These are phyloP conservation scores for Sugiyamaella qingdaonensis DNA, from an alignment of 805 yeast species.

Conservation along the genomic window DNA sequence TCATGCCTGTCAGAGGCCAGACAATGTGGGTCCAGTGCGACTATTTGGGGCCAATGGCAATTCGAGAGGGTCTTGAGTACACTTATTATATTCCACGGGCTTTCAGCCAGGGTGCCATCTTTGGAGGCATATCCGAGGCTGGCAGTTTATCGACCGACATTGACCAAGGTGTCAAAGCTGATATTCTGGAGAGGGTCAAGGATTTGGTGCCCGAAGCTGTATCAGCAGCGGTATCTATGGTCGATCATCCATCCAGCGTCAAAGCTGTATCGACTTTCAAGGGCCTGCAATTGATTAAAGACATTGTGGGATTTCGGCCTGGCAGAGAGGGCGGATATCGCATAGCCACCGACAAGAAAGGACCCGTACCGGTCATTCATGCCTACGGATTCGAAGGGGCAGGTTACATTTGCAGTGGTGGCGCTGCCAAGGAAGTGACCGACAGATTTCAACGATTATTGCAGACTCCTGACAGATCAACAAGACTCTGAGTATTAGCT, in stretches of 20 bases:
- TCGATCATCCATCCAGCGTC: neutral
- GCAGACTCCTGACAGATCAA: no score
- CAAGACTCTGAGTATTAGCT: no score
- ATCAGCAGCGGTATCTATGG: conserved; percentile 3
- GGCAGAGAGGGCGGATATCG: conserved; percentile 58
- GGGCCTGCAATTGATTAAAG: conserved; percentile 27
- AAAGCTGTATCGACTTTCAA: neutral
- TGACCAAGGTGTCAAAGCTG: conserved; percentile 10
- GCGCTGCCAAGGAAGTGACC: conserved; percentile 43
- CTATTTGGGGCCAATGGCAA: conserved; percentile 18
- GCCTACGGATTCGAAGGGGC: conserved; percentile 65
- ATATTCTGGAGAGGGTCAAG: conserved; percentile 13
- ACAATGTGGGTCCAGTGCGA: conserved; percentile 21
- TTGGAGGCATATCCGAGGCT: conserved; percentile 22
- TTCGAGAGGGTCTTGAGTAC: conserved; percentile 18
- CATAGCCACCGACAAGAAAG: conserved; percentile 39
- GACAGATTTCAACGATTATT: neutral
- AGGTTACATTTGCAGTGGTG: conserved; percentile 60
- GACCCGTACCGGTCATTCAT: conserved; percentile 43
- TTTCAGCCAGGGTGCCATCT: conserved; percentile 18
- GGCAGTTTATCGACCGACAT: conserved; percentile 11
- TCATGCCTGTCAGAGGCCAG: conserved; percentile 22
- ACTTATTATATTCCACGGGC: conserved; percentile 23
- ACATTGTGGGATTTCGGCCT: conserved; percentile 66
- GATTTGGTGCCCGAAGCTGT: conserved; percentile 11